These are phyloP conservation scores for Alternaria consortialis DNA, from an alignment of 2,329 filamentous ascomycete species.

Conservation along the genomic window DNA sequence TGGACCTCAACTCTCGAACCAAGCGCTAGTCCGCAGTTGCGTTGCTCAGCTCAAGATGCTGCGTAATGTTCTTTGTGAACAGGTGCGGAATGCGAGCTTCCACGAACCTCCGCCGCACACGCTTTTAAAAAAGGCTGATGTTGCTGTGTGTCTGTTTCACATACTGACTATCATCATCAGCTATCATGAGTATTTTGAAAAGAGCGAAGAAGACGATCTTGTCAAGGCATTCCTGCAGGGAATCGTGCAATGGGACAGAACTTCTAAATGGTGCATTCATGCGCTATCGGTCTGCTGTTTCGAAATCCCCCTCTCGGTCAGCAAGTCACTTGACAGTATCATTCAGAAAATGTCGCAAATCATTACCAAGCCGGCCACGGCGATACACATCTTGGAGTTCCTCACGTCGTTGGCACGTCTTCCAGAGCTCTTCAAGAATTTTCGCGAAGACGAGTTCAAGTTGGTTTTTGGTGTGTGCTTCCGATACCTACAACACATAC, in stretches of 20 bases:
- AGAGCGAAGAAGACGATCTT: slow-evolving; percentile 87
- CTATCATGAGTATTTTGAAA: slow-evolving; percentile 86
- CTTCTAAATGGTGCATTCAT: slow-evolving; percentile 92
- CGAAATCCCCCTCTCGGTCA: slow-evolving; percentile 86
- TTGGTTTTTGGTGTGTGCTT: slow-evolving; percentile 96
- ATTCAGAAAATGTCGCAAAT: slow-evolving; percentile 94
- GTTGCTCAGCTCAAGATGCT: slow-evolving; percentile 79
- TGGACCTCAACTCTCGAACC: slow-evolving; percentile 88
- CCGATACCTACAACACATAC: slow-evolving; percentile 87
- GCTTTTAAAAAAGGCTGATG: slow-evolving; percentile 84
- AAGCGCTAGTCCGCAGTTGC: slow-evolving; percentile 79
- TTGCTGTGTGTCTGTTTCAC: slow-evolving; percentile 88
- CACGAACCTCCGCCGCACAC: slow-evolving; percentile 82
- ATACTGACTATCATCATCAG: slow-evolving; percentile 86
- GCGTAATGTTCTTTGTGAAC: slow-evolving; percentile 79
- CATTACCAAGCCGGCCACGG: slow-evolving; percentile 90
- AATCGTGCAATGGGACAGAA: slow-evolving; percentile 83
- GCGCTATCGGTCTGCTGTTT: slow-evolving; percentile 94
- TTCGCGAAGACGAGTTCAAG: slow-evolving; percentile 89
- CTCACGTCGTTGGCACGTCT: slow-evolving; percentile 87
- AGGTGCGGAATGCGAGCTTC: slow-evolving; percentile 79
- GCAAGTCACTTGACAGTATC: slow-evolving; percentile 84
- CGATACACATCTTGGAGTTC: slow-evolving; percentile 95
- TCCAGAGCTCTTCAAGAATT: slow-evolving; percentile 84
- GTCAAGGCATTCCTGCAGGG: slow-evolving; percentile 87